Base-by-base conservation (phyloP, 2,329 filamentous ascomycete species). In the Colletotrichum paranaense region DNA sequence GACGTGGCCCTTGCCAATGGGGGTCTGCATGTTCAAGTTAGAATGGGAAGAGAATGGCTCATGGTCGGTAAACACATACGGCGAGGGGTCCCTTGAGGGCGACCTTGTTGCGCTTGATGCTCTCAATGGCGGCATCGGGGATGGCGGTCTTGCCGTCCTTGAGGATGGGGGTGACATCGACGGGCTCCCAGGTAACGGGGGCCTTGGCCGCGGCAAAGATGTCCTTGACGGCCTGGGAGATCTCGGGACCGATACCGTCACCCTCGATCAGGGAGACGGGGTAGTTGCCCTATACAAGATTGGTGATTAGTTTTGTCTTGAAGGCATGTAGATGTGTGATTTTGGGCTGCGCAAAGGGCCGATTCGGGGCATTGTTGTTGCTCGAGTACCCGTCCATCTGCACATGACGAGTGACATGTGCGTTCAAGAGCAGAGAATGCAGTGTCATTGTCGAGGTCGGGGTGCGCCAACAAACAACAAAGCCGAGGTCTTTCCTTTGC, bases 201-300 rank as follows among this genome's bases (percentile, higher is more conserved):
- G 93, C 91, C 94, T 97, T 94, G 80, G 97, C 97, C 80, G 97
- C 97, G 80, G 92, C 90, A 88, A 98, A 99, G 86, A 99, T 99
- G 85, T 98, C 94, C 92, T 98, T 99, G 82, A 99, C 95, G 63
- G 97, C 97, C 86, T 98, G 92, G 77, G 97, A 92, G 83, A 99
- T 99, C 88, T 99, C 96, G 76, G 97, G 97, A 75, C 97, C 97
- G 84, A 99, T 99, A 84, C 97, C 97, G 82, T 99, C 97, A 86
- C 97, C 97, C 90, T 99, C 97, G 78, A 99, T 99, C 86, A 99
- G 89, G 80, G 94, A 96, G 81, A 99, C 97, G 72, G 94, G 94
- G 90, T 93, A 99, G 86, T 97, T 97, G 82, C 97, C 97, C 95
- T 97, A 80, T 74, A 12, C 32, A 77, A 49, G 16, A 71, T 59